phyloP scores from a whole-genome alignment of 1,284 basidiomycete species.

The Trichosporon faecale region DNA sequence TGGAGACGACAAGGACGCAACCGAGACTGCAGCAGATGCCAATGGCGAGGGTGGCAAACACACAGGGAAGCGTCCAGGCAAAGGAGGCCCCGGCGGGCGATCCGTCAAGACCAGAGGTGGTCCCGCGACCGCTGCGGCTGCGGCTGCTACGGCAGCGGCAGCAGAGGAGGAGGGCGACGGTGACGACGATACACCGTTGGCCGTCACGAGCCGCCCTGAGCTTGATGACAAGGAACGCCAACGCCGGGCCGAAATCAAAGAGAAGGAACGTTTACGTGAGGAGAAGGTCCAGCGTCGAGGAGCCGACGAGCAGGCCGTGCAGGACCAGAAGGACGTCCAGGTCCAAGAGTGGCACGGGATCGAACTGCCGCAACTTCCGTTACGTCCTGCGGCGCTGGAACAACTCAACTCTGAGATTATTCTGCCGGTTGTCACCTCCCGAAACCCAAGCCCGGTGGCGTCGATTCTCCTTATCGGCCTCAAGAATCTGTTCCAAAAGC shows the following conservation, averaged over 20 bases:
- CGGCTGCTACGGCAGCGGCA: background rate
- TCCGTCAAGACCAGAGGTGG: slow-evolving; percentile 31
- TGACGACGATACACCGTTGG: slow-evolving; percentile 39
- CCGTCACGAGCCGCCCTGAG: slow-evolving; percentile 38
- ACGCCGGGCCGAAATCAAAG: slow-evolving; percentile 55
- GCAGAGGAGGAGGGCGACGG: slow-evolving; percentile 34
- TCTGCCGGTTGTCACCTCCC: slow-evolving; percentile 75
- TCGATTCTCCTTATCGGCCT: slow-evolving; percentile 86
- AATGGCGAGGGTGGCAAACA: slow-evolving; percentile 23
- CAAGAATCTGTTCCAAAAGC: slow-evolving; percentile 95
- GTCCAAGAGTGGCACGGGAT: slow-evolving; percentile 49
- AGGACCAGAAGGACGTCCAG: slow-evolving; percentile 25
- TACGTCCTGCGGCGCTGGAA: slow-evolving; percentile 72
- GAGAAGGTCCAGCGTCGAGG: slow-evolving; percentile 73
- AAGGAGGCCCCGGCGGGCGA: slow-evolving; percentile 24
- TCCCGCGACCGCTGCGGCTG: background rate
- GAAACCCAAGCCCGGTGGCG: slow-evolving; percentile 71
- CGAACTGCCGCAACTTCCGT: slow-evolving; percentile 48
- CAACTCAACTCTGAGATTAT: slow-evolving; percentile 79
- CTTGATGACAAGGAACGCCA: slow-evolving; percentile 49
- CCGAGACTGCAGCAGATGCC: slow-evolving; percentile 1
- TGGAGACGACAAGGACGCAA: slow-evolving; percentile 20
- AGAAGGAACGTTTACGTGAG: slow-evolving; percentile 65
- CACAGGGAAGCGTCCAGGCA: slow-evolving; percentile 28
- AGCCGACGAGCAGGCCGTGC: slow-evolving; percentile 18